These are phyloP conservation scores for Leishmania aethiopica DNA, from an alignment of 208 protist genomes.

Conservation along the genomic window DNA sequence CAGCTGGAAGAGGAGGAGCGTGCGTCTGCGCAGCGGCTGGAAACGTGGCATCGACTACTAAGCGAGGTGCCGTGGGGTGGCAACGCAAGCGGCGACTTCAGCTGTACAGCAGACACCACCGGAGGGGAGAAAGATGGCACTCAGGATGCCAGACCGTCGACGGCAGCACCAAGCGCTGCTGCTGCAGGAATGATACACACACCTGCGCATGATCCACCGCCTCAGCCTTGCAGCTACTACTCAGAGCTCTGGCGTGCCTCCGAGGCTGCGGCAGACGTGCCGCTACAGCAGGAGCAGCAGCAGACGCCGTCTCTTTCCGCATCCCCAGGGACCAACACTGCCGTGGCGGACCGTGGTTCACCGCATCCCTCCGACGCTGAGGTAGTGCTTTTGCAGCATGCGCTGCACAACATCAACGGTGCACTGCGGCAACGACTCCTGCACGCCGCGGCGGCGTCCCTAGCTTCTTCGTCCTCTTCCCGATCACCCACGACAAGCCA, in stretches of 20 bases:
- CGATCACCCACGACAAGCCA: slow-evolving; percentile 12
- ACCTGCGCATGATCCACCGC: background rate
- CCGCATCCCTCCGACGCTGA: slow-evolving; percentile 43
- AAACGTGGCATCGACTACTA: slow-evolving; percentile 31
- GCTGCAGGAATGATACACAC: slow-evolving; percentile 7
- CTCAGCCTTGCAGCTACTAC: background rate
- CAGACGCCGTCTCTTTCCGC: background rate
- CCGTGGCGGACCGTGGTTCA: background rate
- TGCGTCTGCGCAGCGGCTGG: slow-evolving; percentile 12
- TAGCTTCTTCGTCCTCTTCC: slow-evolving; percentile 25
- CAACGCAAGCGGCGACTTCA: slow-evolving; percentile 1
- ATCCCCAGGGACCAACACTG: background rate
- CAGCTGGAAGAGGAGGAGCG: slow-evolving; percentile 23
- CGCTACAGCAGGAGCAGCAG: background rate
- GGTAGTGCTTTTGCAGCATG: slow-evolving; percentile 35
- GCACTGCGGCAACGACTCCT: slow-evolving; percentile 31
- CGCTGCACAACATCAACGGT: slow-evolving; percentile 30
- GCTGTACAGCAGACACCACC: background rate
- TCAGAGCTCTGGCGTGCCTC: background rate
- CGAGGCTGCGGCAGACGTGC: background rate
- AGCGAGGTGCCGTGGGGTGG: slow-evolving; percentile 26
- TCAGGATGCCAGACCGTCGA: too few species aligned
- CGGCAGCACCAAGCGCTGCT: background rate
- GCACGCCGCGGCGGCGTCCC: slow-evolving; percentile 23
- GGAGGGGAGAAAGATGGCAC: background rate